Evolutionary conservation across 1,139 yeast species (phyloP), one percentile per base, ranked within the genome.

Genomic region (Protomyces inouyei): DNA sequence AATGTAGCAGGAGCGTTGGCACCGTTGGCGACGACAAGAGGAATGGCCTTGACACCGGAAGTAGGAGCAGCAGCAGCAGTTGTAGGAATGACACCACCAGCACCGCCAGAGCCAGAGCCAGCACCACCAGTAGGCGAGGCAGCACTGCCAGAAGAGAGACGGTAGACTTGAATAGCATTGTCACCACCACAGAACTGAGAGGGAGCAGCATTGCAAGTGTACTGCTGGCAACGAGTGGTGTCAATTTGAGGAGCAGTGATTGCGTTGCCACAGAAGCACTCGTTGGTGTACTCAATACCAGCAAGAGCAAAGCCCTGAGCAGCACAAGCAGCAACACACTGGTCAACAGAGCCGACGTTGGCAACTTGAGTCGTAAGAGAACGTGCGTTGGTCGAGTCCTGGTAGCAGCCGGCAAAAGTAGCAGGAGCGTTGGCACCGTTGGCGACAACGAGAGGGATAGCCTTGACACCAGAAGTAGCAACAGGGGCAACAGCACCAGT

Each of bases 41-140:
- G 48, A 10, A 43, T 43, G 12, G 23, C 23, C 23, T n/a, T 43
- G 12, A 43, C 48, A 18, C 14, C 25, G 12, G 48, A 10, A 6
- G 48, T 3, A 18, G 48, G 23, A n/a, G 25, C 18, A 43, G 48
- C 48, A 43, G 48, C 48, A n/a, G 43, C 16, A 5, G 32, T 28
- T 6, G 32, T 28, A 9, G 43, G 43, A 12, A 38, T 38, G 23
- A 23, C 12, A 16, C 14, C 52, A 12, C n/a, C 21, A 23, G 21
- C 14, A 18, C 91, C 88, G 4, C 82, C 91, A 55, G 83, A 83
- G 70, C 92, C 88, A 60, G 70, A 70, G 70, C 70, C 68, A 46
- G 71, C 43, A 37, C 43, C 71, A 1, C 72, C 71, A 18, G 65
- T 65, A 48, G 69, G 66, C 12, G 61, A 68, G 40, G 59, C 61